These are phyloP conservation scores for Fusarium setosum DNA, from an alignment of 2,329 filamentous ascomycete genomes.

Conservation along the genomic window DNA sequence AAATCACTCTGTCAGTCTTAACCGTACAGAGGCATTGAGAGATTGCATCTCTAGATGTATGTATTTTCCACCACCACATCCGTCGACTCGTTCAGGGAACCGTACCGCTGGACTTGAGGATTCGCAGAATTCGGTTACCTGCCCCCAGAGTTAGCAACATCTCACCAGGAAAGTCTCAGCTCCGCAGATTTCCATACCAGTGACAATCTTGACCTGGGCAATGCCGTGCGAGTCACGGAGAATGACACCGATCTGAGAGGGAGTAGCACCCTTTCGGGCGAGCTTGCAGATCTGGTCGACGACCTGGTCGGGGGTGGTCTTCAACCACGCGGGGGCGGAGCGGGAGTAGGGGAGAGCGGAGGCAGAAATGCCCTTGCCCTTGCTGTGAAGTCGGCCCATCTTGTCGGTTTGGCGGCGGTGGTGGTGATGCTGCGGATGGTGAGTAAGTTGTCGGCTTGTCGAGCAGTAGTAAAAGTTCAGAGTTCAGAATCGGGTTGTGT, in stretches of 20 bases:
- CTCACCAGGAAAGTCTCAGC: background rate
- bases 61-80: constrained; percentile 45
- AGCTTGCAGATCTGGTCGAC: constrained; percentile 99
- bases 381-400: constrained; percentile 99
- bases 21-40: constrained; percentile 86
- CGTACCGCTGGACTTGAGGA: constrained; percentile 98
- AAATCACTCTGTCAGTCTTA: constrained; percentile 91
- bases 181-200: constrained; percentile 73
- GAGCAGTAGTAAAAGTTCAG: constrained; percentile 40
- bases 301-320: constrained; percentile 98
- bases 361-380: constrained; percentile 98
- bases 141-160: constrained; percentile 51
- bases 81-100: constrained; percentile 51
- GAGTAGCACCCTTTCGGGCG: constrained; percentile 98
- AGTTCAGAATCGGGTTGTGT: constrained; percentile 48
- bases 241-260: constrained; percentile 98
- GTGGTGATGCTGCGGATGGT: constrained; percentile 48
- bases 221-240: constrained; percentile 98
- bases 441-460: constrained; percentile 38
- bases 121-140: constrained; percentile 99
- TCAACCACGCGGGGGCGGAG: constrained; percentile 92
- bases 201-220: constrained; percentile 97
- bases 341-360: constrained; percentile 98
- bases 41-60: constrained; percentile 38
- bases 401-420: constrained; percentile 61